Evolutionary conservation across 139 green algal species (phyloP).

Genomic region (Auxenochlorella pyrenoidosa): DNA sequence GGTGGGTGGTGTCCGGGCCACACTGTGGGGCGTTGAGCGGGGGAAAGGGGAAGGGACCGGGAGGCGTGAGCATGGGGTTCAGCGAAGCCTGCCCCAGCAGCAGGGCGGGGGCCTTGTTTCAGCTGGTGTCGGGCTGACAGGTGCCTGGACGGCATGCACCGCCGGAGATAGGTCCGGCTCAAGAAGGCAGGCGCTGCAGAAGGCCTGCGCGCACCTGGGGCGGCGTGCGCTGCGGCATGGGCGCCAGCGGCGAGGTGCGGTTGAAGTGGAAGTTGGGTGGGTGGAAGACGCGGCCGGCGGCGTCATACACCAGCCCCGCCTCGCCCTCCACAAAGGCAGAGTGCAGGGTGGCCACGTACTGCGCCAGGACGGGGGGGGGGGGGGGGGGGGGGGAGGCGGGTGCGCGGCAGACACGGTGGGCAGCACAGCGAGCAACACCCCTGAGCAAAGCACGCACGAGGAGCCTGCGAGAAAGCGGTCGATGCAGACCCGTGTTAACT

Average conservation of each 20-base stretch:
- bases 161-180: background rate
- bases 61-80: too few species aligned
- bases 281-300: constrained; percentile 39
- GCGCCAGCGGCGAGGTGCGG: constrained; percentile 15
- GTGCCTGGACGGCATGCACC: too few species aligned
- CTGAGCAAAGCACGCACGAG: too few species aligned
- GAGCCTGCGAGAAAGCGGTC: too few species aligned
- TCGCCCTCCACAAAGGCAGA: constrained; percentile 49
- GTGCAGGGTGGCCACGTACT: constrained; percentile 46
- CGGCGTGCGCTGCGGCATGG: constrained; percentile 19
- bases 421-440: background rate
- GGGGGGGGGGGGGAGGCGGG: background rate
- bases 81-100: too few species aligned
- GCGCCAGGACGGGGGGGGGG: background rate
- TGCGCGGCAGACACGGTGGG: background rate
- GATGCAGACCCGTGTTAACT: too few species aligned
- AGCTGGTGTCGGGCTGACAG: too few species aligned
- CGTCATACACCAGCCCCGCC: constrained; percentile 44
- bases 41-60: too few species aligned
- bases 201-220: background rate
- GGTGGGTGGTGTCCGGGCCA: too few species aligned
- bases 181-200: background rate
- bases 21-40: too few species aligned
- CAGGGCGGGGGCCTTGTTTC: too few species aligned
- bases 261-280: constrained; percentile 41